Percentiles rank a stretch among this genome's conserved stretches.
Conservation (phyloP, 257 asterid species). For the Euphrasia confusa region DNA sequence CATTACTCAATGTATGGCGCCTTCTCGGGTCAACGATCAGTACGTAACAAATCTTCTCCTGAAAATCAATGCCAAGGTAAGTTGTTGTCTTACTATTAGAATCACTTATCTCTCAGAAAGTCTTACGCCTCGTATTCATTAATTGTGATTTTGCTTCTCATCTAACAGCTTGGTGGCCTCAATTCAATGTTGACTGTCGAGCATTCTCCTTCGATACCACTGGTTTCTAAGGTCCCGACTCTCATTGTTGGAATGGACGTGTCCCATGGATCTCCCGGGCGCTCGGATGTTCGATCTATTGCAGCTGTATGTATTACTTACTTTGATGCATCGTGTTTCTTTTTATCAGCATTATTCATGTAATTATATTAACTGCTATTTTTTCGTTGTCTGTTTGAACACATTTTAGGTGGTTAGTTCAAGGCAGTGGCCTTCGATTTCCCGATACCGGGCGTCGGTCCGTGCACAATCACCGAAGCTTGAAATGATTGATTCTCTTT, state of each 20-base stretch:
- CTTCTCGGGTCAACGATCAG: constrained; percentile 59
- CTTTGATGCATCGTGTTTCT: too few relatives aligned
- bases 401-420: constrained; percentile 58
- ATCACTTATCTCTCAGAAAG: not conserved
- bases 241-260: constrained; percentile 81
- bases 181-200: constrained; percentile 52
- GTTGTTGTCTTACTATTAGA: constrained; percentile 6
- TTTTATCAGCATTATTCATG: not conserved
- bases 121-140: not conserved
- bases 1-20: constrained; percentile 66
- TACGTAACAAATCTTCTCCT: constrained; percentile 61
- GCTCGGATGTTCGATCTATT: constrained; percentile 64
- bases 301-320: constrained; percentile 54
- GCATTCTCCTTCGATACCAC: constrained; percentile 30
- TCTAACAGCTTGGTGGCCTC: constrained; percentile 62
- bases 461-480: constrained; percentile 58
- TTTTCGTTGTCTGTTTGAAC: constrained; percentile 10
- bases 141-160: constrained; percentile 5
- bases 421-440: constrained; percentile 62
- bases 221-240: constrained; percentile 48
- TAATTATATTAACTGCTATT: not conserved
- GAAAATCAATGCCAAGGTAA: constrained; percentile 65
- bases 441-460: constrained; percentile 63
- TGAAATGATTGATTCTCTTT: constrained; percentile 62
- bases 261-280: constrained; percentile 79